These are phyloP conservation scores for Venturia asperata DNA, from an alignment of 2,329 filamentous ascomycete genomes.

Conservation along the genomic window DNA sequence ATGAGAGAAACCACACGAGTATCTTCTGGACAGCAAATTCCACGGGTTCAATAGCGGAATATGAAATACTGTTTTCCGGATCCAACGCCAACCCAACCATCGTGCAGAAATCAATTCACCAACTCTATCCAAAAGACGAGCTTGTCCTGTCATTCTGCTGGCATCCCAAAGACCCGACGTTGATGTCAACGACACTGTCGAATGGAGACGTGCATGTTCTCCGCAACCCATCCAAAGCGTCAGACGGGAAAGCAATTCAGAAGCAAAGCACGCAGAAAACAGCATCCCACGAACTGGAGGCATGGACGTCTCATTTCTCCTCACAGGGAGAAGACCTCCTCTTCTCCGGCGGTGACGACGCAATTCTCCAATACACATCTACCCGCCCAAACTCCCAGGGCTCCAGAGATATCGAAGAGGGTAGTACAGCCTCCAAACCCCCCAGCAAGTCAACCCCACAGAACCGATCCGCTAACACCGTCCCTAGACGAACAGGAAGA, in stretches of 20 bases:
- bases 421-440: slow-evolving; percentile 14
- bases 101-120: slow-evolving; percentile 23
- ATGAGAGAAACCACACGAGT: slow-evolving; percentile 26
- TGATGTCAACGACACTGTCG: slow-evolving; percentile 65
- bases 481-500: background rate
- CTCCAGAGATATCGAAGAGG: slow-evolving; percentile 21
- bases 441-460: background rate
- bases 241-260: slow-evolving; percentile 24
- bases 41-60: slow-evolving; percentile 62
- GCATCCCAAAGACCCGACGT: slow-evolving; percentile 51
- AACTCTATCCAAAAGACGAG: slow-evolving; percentile 49
- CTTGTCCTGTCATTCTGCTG: slow-evolving; percentile 69
- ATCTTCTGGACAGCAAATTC: slow-evolving; percentile 72
- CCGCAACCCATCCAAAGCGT: slow-evolving; percentile 20
- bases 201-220: slow-evolving; percentile 50
- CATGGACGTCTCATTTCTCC: slow-evolving; percentile 61
- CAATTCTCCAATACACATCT: slow-evolving; percentile 38
- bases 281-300: slow-evolving; percentile 50
- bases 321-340: slow-evolving; percentile 36
- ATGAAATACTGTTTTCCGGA: slow-evolving; percentile 37
- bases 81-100: background rate
- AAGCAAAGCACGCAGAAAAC: background rate
- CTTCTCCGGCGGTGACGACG: slow-evolving; percentile 72
- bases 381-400: slow-evolving; percentile 22
- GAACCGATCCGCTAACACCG: no score